These are phyloP conservation scores for Citeromyces matritensis DNA, from an alignment of 805 yeast species.

Conservation along the genomic window DNA sequence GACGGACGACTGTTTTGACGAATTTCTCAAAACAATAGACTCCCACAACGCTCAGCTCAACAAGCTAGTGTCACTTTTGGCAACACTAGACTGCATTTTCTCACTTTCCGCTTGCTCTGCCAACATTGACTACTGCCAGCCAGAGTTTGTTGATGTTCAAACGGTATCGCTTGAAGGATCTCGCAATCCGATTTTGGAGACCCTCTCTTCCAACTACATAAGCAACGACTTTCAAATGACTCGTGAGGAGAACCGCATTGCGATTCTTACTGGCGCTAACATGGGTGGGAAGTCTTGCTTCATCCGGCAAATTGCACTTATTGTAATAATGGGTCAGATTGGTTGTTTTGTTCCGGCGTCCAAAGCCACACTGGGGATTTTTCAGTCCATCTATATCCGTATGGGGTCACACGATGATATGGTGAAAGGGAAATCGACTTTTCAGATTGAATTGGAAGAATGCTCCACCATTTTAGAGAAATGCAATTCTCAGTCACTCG, in stretches of 20 bases:
- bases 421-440: constrained; percentile 65
- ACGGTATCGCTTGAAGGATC: constrained; percentile 37
- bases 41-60: constrained; percentile 20
- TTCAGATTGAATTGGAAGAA: constrained; percentile 64
- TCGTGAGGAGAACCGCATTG: constrained; percentile 28
- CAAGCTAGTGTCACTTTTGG: constrained; percentile 27
- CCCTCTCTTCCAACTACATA: constrained; percentile 27
- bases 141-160: constrained; percentile 31
- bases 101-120: constrained; percentile 51
- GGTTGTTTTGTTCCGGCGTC: constrained; percentile 68
- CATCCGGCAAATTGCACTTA: constrained; percentile 58
- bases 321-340: constrained; percentile 59
- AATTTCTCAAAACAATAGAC: constrained; percentile 23
- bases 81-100: constrained; percentile 49
- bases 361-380: constrained; percentile 43
- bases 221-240: constrained; percentile 49
- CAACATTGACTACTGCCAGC: constrained; percentile 27
- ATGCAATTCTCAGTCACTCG: constrained; percentile 39
- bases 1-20: constrained; percentile 29
- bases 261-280: constrained; percentile 73
- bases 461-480: constrained; percentile 38
- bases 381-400: constrained; percentile 36
- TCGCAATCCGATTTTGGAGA: constrained; percentile 21
- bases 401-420: constrained; percentile 81
- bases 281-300: constrained; percentile 82